Conservation (phyloP, 1,284 basidiomycete species). For the Heterobasidion occidentale region DNA sequence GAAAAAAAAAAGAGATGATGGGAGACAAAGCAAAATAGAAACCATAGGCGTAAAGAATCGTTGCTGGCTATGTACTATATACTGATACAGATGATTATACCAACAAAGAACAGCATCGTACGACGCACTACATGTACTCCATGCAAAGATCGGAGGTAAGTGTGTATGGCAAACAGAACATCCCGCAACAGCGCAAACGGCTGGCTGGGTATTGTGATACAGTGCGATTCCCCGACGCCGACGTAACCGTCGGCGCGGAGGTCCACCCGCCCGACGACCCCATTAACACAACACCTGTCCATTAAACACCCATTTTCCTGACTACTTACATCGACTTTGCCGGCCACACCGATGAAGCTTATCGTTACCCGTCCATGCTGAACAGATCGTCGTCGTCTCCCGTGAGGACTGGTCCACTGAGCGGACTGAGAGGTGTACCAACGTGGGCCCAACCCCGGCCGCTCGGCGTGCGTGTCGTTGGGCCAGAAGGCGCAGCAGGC, state of each 20-base stretch:
- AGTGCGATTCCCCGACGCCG: neutral
- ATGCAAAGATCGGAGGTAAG: neutral
- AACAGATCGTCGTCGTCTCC: conserved; percentile 62
- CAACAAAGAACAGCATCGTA: conserved; percentile 1
- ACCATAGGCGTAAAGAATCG: neutral
- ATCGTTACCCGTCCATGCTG: conserved; percentile 46
- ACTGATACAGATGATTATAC: conserved; percentile 4
- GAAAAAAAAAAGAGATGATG: neutral
- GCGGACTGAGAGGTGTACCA: conserved; percentile 38
- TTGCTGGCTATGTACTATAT: conserved; percentile 4
- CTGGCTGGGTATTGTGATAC: neutral
- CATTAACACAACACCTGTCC: neutral
- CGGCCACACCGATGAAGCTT: neutral
- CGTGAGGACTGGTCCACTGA: conserved; percentile 48
- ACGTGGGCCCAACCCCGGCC: conserved; percentile 28
- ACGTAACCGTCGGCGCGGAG: neutral
- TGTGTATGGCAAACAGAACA: neutral
- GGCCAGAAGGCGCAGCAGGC: conserved; percentile 19
- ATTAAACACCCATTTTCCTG: neutral
- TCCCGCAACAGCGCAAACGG: neutral
- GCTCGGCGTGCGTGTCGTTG: conserved; percentile 31
- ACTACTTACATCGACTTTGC: neutral
- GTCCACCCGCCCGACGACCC: neutral
- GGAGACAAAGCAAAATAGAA: neutral
- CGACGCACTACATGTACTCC: neutral